These are phyloP conservation scores for Trebouxia gelatinosa DNA, from an alignment of 163 green algal species.

Conservation along the genomic window DNA sequence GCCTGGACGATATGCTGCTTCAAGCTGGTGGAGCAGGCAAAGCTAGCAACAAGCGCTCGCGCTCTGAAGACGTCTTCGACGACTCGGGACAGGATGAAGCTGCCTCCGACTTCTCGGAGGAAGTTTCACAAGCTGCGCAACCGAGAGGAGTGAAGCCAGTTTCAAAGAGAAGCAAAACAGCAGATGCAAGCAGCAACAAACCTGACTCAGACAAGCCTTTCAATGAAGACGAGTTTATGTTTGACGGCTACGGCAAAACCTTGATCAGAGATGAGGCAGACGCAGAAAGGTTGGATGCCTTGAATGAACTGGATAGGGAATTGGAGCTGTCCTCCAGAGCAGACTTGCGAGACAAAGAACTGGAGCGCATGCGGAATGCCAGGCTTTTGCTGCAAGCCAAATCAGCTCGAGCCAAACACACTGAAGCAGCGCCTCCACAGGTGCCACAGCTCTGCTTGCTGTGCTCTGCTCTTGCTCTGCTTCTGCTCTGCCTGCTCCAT, in stretches of 20 bases:
- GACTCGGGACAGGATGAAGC: background rate
- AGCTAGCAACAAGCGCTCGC: background rate
- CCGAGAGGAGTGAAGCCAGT: background rate
- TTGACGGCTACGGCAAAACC: constrained; percentile 48
- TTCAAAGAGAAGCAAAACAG: constrained; percentile 3
- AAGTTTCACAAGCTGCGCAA: constrained; percentile 15
- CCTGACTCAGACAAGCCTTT: background rate
- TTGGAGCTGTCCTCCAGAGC: constrained; percentile 72
- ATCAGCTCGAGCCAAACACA: constrained; percentile 10
- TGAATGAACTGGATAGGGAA: constrained; percentile 84
- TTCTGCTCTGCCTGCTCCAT: too few species aligned
- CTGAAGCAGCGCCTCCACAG: background rate
- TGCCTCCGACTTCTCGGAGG: constrained; percentile 5
- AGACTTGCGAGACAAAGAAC: constrained; percentile 57
- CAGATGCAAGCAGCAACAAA: background rate
- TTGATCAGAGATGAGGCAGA: constrained; percentile 61
- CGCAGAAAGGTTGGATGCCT: constrained; percentile 54
- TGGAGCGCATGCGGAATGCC: constrained; percentile 46
- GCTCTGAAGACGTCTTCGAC: background rate
- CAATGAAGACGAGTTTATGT: constrained; percentile 4
- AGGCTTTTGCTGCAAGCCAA: constrained; percentile 22
- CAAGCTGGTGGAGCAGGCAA: constrained; percentile 10
- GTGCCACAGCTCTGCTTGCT: background rate
- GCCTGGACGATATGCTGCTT: constrained; percentile 9
- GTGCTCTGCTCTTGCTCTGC: background rate